Evolutionary conservation across 1,139 yeast species (phyloP), one percentile per base, ranked within the genome.

Genomic region (Wickerhamomyces sp.): DNA sequence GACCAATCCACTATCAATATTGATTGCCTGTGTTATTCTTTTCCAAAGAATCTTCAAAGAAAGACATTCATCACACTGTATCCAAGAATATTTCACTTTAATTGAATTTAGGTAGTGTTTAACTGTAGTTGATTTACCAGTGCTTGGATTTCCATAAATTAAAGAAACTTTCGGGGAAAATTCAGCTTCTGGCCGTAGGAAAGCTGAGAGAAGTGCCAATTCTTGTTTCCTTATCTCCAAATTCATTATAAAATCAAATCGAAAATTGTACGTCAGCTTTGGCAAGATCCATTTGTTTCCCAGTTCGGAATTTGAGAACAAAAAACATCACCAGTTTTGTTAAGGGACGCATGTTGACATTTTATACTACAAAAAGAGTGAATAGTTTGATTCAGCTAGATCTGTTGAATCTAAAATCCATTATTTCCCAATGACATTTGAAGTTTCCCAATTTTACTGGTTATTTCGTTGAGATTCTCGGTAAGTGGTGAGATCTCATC

Each of bases 401-500:
- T 18, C 38, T 27, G 31, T 26, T 8, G 9, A 14, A 15, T 39
- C 34, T 41, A 45, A 58, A 84, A 81, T 1, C 84, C 84, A 58
- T 77, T 80, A 36, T 79, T 85, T 2, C 96, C 96, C 27, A 89
- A 66, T 46, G 72, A 65, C 1, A 45, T 43, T 46, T 81, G 79
- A 34, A 89, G 58, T 3, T 63, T 64, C 1, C 61, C 65, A 15
- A 87, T 81, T 46, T 77, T 85, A 2, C 48, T 58, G 3, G 71
- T 67, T 39, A 91, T 65, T 46, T 90, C 97, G 5, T 60, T 58
- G 44, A 81, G 60, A 53, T 85, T 88, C 35, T 66, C 73, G 37
- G 77, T 75, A 44, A 91, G 66, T 0, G 88, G 75, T 23, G 68
- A 70, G 41, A 89, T 65, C 59, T 89, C 96, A 51, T 90, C 96